Evolutionary conservation across 495 filamentous ascomycete genomes (phyloP), one percentile per base, ranked within the genome.

Genomic region (Hypoxylon fuscum): DNA sequence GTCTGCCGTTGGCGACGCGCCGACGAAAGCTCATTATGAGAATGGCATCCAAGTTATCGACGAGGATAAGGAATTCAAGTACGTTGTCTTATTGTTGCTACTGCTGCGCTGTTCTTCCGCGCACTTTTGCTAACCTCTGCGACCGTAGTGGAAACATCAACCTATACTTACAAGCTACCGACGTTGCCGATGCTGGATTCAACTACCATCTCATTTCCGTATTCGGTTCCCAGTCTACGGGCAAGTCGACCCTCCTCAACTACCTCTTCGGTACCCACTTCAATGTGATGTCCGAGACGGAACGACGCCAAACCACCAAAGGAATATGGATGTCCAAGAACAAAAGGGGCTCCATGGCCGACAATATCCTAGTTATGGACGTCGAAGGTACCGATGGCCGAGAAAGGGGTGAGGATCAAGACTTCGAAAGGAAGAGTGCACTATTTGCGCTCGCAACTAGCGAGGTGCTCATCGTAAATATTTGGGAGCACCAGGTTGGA

Each of bases 301-400:
- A 96, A 67, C 86, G 95, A 49, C 86, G 90, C 62, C 95, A 98
- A 80, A 98, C 95, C 0, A 98, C 95, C 34, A 98, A 98, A 80
- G 95, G 95, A 66, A 98, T 98, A 72, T 98, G 95, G 95, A 87
- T 98, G 87, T 96, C 93, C 53, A 96, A 96, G 75, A 97, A 97
- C 71, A 93, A 95, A 77, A 86, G 79, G 64, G 71, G 70, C 8
- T 71, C 75, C 35, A 97, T 97, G 94, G 93, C 92, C 65, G 91
- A 96, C 53, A 98, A 98, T 72, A 97, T 98, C 69, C 77, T 98
- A 59, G 94, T 98, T 62, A 98, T 98, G 95, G 95, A 98, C 72
- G 95, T 98, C 37, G 95, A 98, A 74, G 95, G 95, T 65, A 98
- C 95, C 9, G 95, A 98, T 76, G 95, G 95, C 47, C 87, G 95